phyloP scores from a whole-genome alignment of 306 rosid genomes.

The Cicer pinnatifidum region DNA sequence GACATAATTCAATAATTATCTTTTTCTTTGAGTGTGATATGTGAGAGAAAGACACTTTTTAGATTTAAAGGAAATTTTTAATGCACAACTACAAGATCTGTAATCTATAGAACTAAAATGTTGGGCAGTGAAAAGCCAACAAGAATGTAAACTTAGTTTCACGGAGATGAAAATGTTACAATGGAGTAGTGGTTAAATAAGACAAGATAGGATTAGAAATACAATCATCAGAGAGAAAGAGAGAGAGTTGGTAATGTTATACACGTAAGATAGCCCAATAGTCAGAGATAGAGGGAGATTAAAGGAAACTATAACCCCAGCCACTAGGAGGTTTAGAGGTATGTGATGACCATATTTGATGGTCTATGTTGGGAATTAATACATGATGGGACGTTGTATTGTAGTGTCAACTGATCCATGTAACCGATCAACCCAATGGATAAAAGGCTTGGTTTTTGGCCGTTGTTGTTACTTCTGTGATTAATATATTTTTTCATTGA shows the following conservation, averaged over 20 bases:
- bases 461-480: neutral
- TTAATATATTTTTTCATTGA: conserved; percentile 22
- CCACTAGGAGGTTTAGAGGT: neutral
- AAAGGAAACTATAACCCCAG: neutral
- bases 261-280: neutral
- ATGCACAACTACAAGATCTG: neutral
- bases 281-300: neutral
- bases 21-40: neutral
- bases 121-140: too few species aligned
- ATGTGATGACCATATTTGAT: neutral
- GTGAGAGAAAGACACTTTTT: neutral
- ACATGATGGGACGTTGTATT: neutral
- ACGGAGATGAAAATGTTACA: neutral
- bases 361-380: neutral
- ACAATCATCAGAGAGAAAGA: neutral
- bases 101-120: neutral
- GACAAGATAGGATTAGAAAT: neutral
- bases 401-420: neutral
- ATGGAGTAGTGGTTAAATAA: neutral
- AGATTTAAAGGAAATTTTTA: neutral
- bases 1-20: neutral
- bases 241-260: neutral
- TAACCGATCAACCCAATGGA: neutral
- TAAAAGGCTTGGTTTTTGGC: neutral
- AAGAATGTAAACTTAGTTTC: neutral